A percentile compares a stretch with the other conserved stretches of the same genome.
Conservation (phyloP, 1,284 basidiomycete species). For the Sutorius eximius region DNA sequence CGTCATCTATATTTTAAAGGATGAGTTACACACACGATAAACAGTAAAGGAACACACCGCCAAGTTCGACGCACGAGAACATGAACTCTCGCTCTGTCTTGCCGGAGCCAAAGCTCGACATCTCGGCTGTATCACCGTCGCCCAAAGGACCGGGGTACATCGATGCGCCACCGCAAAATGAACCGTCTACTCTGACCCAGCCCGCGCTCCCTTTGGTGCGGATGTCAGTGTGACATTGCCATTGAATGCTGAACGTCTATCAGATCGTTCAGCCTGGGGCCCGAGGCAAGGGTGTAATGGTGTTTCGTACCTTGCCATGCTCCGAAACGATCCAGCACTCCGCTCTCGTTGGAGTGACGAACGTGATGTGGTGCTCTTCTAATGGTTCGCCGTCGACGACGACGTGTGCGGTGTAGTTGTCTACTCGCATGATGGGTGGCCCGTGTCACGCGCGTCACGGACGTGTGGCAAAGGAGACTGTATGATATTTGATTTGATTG, state of each 20-base stretch:
- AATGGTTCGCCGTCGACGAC: background rate
- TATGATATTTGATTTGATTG: too few species aligned
- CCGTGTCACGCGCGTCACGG: background rate
- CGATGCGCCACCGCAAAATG: background rate
- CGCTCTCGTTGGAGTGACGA: background rate
- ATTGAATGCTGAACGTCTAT: background rate
- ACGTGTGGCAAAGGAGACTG: too few species aligned
- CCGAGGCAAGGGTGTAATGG: too few species aligned
- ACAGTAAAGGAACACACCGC: background rate
- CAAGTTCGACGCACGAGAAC: background rate
- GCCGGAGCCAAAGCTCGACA: background rate
- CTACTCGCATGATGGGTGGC: background rate
- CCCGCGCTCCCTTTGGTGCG: background rate
- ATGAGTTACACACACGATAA: background rate
- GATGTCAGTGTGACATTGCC: background rate
- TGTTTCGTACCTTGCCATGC: background rate
- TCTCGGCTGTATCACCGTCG: background rate
- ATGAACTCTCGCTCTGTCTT: background rate
- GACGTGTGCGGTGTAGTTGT: background rate
- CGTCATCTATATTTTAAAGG: background rate
- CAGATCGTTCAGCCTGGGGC: background rate
- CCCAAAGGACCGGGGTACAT: background rate
- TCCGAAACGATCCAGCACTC: conserved; percentile 1
- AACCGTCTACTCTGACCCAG: background rate
- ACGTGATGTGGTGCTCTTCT: background rate